A percentile compares a stretch with the other conserved stretches of the same genome.
Conservation (phyloP, 2,329 filamentous ascomycete genomes). For the Huntiella omanensis region DNA sequence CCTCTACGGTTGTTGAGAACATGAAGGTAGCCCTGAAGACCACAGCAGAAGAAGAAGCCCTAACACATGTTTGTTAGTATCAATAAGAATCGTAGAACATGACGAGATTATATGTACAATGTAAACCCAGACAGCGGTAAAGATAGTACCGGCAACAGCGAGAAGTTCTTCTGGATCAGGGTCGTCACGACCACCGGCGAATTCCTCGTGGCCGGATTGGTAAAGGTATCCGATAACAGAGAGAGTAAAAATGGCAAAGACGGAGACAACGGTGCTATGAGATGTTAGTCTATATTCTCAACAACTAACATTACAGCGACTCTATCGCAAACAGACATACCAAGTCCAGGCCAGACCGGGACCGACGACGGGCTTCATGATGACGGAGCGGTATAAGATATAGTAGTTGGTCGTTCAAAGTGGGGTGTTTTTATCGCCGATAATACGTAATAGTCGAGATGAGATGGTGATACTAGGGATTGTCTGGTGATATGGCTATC, state of each 20-base stretch:
- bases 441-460: no score
- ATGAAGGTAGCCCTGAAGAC: slow-evolving; percentile 73
- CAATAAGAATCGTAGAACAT: not conserved
- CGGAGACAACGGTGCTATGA: slow-evolving; percentile 52
- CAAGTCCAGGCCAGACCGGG: slow-evolving; percentile 90
- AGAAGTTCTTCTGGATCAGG: slow-evolving; percentile 51
- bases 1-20: slow-evolving; percentile 49
- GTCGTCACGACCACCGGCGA: slow-evolving; percentile 57
- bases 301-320: no score
- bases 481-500: no score
- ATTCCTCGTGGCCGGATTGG: slow-evolving; percentile 59
- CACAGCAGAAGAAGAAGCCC: slow-evolving; percentile 85
- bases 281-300: not conserved
- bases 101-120: slow-evolving; percentile 40
- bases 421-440: no score
- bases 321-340: slow-evolving; percentile 30
- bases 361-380: slow-evolving; percentile 88
- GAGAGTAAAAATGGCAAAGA: slow-evolving; percentile 47
- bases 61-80: slow-evolving; percentile 18
- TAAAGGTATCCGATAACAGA: slow-evolving; percentile 52
- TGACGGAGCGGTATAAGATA: slow-evolving; percentile 17
- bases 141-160: slow-evolving; percentile 69
- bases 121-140: slow-evolving; percentile 76
- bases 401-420: not conserved
- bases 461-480: no score